Conservation (phyloP, 2,329 filamentous ascomycete species). For the Ophiosphaerella narmari region DNA sequence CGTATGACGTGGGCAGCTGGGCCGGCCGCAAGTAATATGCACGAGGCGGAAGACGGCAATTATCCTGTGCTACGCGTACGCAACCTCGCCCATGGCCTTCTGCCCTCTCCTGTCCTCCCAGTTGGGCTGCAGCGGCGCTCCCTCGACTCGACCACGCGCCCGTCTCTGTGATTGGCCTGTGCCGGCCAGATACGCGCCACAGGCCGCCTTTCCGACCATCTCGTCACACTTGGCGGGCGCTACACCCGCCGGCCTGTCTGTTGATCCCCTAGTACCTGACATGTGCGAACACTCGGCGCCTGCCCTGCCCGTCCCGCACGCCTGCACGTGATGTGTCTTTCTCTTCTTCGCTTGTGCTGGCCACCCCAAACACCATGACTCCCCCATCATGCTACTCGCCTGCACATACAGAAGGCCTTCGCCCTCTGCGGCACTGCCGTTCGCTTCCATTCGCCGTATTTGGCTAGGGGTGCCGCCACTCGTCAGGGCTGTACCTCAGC, state of each 20-base stretch:
- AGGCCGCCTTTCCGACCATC: conserved; percentile 33
- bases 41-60: conserved; percentile 11
- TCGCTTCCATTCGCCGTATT: conserved; percentile 21
- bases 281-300: no score
- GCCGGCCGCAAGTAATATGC: no score
- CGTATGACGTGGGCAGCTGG: no score
- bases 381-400: conserved; percentile 1
- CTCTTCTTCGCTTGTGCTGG: no score
- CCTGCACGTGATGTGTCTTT: no score
- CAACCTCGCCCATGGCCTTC: conserved; percentile 19
- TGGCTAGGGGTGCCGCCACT: conserved; percentile 30
- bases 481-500: conserved; percentile 28
- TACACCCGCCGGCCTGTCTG: no score
- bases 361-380: conserved; percentile 1
- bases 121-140: conserved; percentile 31
- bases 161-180: conserved; percentile 28
- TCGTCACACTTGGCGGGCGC: conserved; percentile 41
- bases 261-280: no score
- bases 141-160: conserved; percentile 17
- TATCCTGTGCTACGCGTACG: conserved; percentile 20
- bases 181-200: conserved; percentile 31
- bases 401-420: conserved; percentile 9
- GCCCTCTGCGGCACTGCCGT: conserved; percentile 7
- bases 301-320: no score
- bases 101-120: conserved; percentile 9